phyloP scores from a whole-genome alignment of 2,329 filamentous ascomycete genomes.

The Ceratocystis albifundus region DNA sequence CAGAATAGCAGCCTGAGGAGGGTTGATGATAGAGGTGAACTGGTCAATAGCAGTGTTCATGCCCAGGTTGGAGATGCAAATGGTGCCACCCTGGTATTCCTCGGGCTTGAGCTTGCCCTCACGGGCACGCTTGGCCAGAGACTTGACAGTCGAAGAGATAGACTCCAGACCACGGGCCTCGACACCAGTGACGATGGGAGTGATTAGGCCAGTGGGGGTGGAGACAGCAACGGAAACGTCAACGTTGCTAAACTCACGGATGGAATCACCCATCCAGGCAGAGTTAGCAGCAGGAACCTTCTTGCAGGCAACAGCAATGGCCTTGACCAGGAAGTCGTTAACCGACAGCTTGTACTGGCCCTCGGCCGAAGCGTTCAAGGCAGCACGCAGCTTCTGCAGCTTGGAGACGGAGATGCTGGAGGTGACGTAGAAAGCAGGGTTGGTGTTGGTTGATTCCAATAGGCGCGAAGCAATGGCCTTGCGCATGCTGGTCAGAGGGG shows the following conservation, averaged over 20 bases:
- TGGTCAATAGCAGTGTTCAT: conserved; percentile 96
- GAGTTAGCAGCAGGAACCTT: conserved; percentile 96
- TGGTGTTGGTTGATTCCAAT: conserved; percentile 76
- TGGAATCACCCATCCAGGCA: conserved; percentile 79
- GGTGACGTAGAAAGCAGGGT: conserved; percentile 97
- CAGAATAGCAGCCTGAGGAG: conserved; percentile 88
- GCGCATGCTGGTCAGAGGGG: conserved; percentile 81
- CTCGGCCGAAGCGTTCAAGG: conserved; percentile 76
- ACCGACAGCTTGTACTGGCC: conserved; percentile 99
- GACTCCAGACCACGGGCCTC: conserved; percentile 74
- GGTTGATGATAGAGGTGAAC: conserved; percentile 98
- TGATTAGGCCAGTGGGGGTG: conserved; percentile 88
- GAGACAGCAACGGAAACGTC: conserved; percentile 94
- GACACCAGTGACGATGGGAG: conserved; percentile 86
- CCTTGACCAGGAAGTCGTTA: conserved; percentile 99
- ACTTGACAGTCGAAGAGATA: conserved; percentile 86
- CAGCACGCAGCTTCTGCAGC: conserved; percentile 89
- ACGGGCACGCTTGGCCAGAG: conserved; percentile 88
- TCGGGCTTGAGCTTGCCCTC: conserved; percentile 99
- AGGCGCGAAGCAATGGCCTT: conserved; percentile 93
- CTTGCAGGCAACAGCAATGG: conserved; percentile 72
- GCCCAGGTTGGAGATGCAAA: conserved; percentile 99
- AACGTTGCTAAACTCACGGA: conserved; percentile 85
- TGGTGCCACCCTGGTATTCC: conserved; percentile 97
- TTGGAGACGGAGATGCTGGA: conserved; percentile 84